Conservation (phyloP, 169 alveolate genomes). For the Cryptosporidium bovis region DNA sequence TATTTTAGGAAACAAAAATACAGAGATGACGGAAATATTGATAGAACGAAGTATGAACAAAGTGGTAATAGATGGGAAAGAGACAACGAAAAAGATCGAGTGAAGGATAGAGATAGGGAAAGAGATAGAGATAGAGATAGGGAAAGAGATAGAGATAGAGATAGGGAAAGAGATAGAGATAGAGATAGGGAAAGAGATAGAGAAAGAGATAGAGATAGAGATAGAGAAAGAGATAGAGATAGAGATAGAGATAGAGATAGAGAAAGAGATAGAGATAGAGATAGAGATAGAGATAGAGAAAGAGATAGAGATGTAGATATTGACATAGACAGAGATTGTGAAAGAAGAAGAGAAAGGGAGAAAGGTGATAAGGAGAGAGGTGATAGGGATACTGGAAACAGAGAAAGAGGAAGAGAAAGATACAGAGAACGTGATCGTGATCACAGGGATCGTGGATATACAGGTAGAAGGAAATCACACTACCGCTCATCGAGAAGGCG, state of each 20-base stretch:
- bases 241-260: constrained; percentile 53
- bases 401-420: constrained; percentile 42
- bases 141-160: constrained; percentile 43
- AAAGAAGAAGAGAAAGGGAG: constrained; percentile 27
- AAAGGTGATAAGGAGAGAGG: not conserved
- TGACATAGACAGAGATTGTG: constrained; percentile 27
- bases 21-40: constrained; percentile 18
- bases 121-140: constrained; percentile 62
- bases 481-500: constrained; percentile 40
- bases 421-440: constrained; percentile 21
- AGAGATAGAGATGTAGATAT: constrained; percentile 45
- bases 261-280: constrained; percentile 58
- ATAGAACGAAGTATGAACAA: constrained; percentile 28
- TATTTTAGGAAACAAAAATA: constrained; percentile 22
- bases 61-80: constrained; percentile 29
- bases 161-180: constrained; percentile 41
- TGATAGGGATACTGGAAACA: not conserved
- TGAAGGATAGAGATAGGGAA: constrained; percentile 36
- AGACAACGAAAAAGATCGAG: constrained; percentile 19
- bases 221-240: constrained; percentile 39
- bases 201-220: constrained; percentile 35
- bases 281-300: constrained; percentile 28
- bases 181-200: constrained; percentile 32
- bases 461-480: constrained; percentile 11
- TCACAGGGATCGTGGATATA: constrained; percentile 12